Base-by-base conservation (phyloP, 2,329 filamentous ascomycete genomes). In the Hypoxylon sp. region DNA sequence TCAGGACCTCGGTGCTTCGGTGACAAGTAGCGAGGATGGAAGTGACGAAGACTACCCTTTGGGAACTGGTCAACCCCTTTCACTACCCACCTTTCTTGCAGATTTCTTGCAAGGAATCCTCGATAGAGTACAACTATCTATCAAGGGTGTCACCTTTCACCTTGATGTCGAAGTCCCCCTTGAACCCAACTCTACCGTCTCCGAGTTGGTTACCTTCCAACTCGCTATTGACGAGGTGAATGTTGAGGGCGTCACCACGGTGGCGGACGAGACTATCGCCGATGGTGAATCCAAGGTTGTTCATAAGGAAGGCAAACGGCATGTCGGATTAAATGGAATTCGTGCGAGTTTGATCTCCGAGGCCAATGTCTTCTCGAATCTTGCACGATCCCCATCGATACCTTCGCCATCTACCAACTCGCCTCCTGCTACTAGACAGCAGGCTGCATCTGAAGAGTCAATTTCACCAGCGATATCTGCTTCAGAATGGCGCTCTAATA, bases 91-190 rank as follows among this genome's bases (percentile, higher is more conserved):
- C 0, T 93, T 93, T 68, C 80, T 96, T 48, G 86, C 89, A 42
- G 87, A 86, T 68, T 92, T 93, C 69, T 78, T 95, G 4, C 89
- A 93, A 69, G 91, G 91, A 28, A 87, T 94, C 50, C 80, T 91
- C 24, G 91, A 96, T 77, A 85, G 91, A 46, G 82, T 90, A 58
- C 87, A 91, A 73, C 79, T 95, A 24, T 83, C 81, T 51, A 87
- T 95, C 61, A 85, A 84, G 52, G 84, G 87, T 24, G 84, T 95
- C 59, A 84, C 83, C 9, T 84, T 93, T 67, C 87, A 89, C 71
- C 79, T 93, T 16, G 89, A 92, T 69, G 79, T 89, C 40, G 82
- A 87, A 50, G 78, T 88, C 7, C 83, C 85, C 1, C 75, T 83
- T 30, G 83, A 90, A 63, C 73, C 80, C 60, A 77, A 75, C 70